Conservation (phyloP, 106 monocot genomes). For the Acorus gramineus region DNA sequence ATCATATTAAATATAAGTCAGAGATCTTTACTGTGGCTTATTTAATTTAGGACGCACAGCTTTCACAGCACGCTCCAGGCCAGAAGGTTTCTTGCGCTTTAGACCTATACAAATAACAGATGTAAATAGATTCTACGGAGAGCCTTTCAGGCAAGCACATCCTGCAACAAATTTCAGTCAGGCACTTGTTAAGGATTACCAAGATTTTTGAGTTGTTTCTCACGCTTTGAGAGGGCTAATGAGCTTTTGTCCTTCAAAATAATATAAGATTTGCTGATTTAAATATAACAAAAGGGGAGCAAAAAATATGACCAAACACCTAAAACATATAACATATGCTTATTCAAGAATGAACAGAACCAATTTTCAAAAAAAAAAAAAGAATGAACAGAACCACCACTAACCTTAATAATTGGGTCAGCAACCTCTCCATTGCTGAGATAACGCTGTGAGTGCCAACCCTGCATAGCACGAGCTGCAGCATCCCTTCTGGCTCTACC, state of each 20-base stretch:
- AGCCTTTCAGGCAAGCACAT: no score
- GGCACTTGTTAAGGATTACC: constrained; percentile 11
- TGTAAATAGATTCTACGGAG: no score
- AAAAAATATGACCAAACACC: constrained; percentile 2
- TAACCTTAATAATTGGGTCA: constrained; percentile 81
- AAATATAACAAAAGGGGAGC: neutral
- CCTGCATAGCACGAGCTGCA: constrained; percentile 96
- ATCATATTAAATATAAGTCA: neutral
- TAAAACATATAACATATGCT: neutral
- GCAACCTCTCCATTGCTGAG: constrained; percentile 76
- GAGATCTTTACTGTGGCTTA: constrained; percentile 57
- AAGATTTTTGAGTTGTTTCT: constrained; percentile 53
- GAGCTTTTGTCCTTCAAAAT: constrained; percentile 42
- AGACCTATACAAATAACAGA: constrained; percentile 30
- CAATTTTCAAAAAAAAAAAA: neutral
- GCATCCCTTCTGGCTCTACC: constrained; percentile 90
- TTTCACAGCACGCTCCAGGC: constrained; percentile 45
- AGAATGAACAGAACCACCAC: neutral
- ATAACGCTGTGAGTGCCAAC: constrained; percentile 77
- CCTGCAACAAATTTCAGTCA: no score
- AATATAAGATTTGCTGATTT: no score
- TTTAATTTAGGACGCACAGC: constrained; percentile 29
- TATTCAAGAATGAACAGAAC: neutral
- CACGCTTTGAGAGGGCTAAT: constrained; percentile 36
- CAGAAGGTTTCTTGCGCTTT: constrained; percentile 58